These are phyloP conservation scores for Spathaspora girioi DNA, from an alignment of 805 yeast genomes.

Conservation along the genomic window DNA sequence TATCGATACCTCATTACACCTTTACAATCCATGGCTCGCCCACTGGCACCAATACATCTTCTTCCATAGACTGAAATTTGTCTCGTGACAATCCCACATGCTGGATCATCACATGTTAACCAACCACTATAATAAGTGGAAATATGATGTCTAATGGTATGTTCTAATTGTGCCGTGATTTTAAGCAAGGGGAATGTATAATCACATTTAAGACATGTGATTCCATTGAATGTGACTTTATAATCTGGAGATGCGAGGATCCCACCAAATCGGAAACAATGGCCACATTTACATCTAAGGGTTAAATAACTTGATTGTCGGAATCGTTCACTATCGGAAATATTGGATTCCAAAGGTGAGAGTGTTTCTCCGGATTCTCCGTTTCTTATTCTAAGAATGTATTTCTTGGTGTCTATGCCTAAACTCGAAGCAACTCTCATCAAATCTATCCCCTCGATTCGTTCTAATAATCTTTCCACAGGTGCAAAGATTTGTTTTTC, in stretches of 20 bases:
- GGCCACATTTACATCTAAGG: slow-evolving; percentile 62
- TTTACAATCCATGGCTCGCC: slow-evolving; percentile 61
- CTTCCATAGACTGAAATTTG: slow-evolving; percentile 88
- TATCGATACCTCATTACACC: slow-evolving; percentile 80
- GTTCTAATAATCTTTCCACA: slow-evolving; percentile 78
- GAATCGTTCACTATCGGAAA: slow-evolving; percentile 81
- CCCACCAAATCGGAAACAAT: slow-evolving; percentile 69
- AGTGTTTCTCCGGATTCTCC: slow-evolving; percentile 38
- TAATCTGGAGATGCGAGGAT: slow-evolving; percentile 61
- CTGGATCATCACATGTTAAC: slow-evolving; percentile 78
- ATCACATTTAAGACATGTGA: slow-evolving; percentile 65
- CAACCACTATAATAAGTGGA: slow-evolving; percentile 82
- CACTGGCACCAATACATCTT: slow-evolving; percentile 68
- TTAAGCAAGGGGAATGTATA: slow-evolving; percentile 47
- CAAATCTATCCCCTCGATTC: slow-evolving; percentile 83
- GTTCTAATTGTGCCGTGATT: slow-evolving; percentile 71
- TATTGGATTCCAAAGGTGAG: slow-evolving; percentile 76
- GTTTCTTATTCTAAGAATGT: slow-evolving; percentile 41
- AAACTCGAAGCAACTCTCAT: slow-evolving; percentile 71
- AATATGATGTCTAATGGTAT: slow-evolving; percentile 64
- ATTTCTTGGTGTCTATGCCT: slow-evolving; percentile 72
- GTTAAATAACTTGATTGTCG: slow-evolving; percentile 53
- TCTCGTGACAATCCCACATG: slow-evolving; percentile 77
- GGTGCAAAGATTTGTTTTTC: slow-evolving; percentile 91
- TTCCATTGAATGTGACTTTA: slow-evolving; percentile 61